phyloP scores from a whole-genome alignment of 2,329 filamentous ascomycete genomes.

The Penicillium decumbens region DNA sequence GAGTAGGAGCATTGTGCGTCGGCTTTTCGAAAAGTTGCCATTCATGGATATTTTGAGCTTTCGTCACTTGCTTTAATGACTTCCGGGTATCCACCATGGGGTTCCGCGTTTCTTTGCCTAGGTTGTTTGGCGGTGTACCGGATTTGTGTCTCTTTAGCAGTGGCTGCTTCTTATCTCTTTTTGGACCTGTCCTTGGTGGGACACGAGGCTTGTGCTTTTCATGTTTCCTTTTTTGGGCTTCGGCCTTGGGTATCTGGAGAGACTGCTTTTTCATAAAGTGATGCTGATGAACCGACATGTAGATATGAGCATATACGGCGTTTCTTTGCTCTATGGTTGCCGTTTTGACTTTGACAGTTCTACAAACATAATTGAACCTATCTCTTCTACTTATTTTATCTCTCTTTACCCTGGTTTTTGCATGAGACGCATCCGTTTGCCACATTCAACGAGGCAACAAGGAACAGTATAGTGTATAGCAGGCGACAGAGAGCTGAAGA shows the following conservation, averaged over 20 bases:
- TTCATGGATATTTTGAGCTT: conserved; percentile 16
- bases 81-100: conserved; percentile 18
- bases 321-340: conserved; percentile 26
- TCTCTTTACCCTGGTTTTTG: background rate
- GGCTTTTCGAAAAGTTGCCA: conserved; percentile 29
- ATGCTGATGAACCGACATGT: conserved; percentile 35
- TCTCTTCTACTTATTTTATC: conserved; percentile 9
- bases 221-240: conserved; percentile 27
- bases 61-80: conserved; percentile 16
- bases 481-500: too few species aligned
- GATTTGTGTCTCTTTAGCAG: conserved; percentile 7
- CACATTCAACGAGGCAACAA: background rate
- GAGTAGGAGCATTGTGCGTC: conserved; percentile 22
- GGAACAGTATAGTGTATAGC: too few species aligned
- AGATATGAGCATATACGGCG: conserved; percentile 42
- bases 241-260: conserved; percentile 21
- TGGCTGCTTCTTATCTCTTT: conserved; percentile 10
- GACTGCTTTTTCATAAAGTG: conserved; percentile 32
- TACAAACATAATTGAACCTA: conserved; percentile 23
- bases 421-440: background rate
- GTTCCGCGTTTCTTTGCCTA: conserved; percentile 14
- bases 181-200: conserved; percentile 17
- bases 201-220: conserved; percentile 19
- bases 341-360: conserved; percentile 21
- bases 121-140: conserved; percentile 16